phyloP scores from a whole-genome alignment of 2,329 filamentous ascomycete species.

The Fusarium papillatum region DNA sequence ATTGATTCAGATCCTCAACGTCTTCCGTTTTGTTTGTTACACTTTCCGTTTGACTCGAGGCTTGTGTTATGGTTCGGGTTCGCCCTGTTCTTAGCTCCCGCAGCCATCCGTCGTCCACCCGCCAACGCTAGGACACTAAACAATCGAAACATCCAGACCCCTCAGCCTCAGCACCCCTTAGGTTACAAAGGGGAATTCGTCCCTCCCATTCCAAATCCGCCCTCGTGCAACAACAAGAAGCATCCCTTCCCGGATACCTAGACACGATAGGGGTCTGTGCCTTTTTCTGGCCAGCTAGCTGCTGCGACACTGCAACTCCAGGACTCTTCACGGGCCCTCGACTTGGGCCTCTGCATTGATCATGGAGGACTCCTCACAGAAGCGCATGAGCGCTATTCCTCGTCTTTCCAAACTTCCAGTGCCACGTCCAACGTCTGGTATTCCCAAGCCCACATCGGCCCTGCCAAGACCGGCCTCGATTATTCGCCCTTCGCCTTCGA shows the following conservation, averaged over 20 bases:
- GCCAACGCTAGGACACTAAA: conserved; percentile 43
- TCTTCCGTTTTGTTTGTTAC: neutral
- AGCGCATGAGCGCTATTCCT: conserved; percentile 55
- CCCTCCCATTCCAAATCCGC: conserved; percentile 4
- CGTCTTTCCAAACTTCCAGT: conserved; percentile 55
- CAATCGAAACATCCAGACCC: conserved; percentile 21
- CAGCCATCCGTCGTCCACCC: conserved; percentile 43
- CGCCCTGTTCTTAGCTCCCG: conserved; percentile 35
- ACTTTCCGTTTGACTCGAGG: neutral
- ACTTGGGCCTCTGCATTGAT: conserved; percentile 4
- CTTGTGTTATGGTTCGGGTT: conserved; percentile 5
- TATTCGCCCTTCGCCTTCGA: conserved; percentile 46
- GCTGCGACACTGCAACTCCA: neutral
- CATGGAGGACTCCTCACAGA: conserved; percentile 50
- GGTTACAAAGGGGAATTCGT: conserved; percentile 19
- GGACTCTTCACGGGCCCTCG: neutral
- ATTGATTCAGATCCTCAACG: neutral
- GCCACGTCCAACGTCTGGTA: conserved; percentile 48
- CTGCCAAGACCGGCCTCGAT: conserved; percentile 44
- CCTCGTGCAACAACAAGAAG: conserved; percentile 1
- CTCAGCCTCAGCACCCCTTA: conserved; percentile 18
- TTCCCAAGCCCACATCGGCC: conserved; percentile 46
- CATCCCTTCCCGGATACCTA: conserved; percentile 25
- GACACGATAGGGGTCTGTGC: conserved; percentile 14
- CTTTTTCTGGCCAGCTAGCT: conserved; percentile 1